A percentile compares a stretch with the other conserved stretches of the same genome.
phyloP scores from a whole-genome alignment of 257 asterid species.

The Voacanga thouarsii region DNA sequence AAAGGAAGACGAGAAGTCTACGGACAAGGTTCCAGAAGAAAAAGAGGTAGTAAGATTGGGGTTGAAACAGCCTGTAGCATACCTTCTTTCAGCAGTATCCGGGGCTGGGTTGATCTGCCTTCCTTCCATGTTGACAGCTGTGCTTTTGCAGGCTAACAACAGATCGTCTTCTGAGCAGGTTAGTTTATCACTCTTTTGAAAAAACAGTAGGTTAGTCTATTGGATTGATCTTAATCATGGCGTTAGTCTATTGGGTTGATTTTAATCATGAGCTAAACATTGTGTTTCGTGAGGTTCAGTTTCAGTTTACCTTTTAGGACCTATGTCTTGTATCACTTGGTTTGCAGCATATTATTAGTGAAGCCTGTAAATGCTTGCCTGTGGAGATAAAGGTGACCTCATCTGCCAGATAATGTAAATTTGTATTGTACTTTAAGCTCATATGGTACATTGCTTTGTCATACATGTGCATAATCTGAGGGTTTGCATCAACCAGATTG shows the following conservation, averaged over 20 bases:
- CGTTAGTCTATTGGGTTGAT: neutral
- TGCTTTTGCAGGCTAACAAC: constrained; percentile 88
- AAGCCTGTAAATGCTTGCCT: neutral
- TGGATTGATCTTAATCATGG: neutral
- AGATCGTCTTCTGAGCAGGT: constrained; percentile 87
- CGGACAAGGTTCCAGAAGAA: constrained; percentile 34
- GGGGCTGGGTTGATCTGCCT: constrained; percentile 98
- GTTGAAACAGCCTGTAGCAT: constrained; percentile 57
- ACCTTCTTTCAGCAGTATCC: constrained; percentile 81
- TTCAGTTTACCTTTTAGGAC: neutral
- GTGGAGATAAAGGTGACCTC: neutral
- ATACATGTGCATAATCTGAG: neutral
- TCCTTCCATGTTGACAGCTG: constrained; percentile 98
- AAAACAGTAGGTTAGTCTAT: neutral
- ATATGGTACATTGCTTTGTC: neutral
- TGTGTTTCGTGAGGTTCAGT: neutral
- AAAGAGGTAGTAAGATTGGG: constrained; percentile 35
- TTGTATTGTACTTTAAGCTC: neutral
- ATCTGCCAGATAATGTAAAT: neutral
- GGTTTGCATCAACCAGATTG: neutral
- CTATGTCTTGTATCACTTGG: neutral
- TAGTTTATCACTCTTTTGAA: constrained; percentile 7
- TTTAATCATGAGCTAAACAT: neutral
- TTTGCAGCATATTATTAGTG: neutral
- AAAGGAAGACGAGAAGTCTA: constrained; percentile 36